These are phyloP conservation scores for Pestalotiopsis sp. DNA, from an alignment of 2,329 filamentous ascomycete genomes.

Conservation along the genomic window DNA sequence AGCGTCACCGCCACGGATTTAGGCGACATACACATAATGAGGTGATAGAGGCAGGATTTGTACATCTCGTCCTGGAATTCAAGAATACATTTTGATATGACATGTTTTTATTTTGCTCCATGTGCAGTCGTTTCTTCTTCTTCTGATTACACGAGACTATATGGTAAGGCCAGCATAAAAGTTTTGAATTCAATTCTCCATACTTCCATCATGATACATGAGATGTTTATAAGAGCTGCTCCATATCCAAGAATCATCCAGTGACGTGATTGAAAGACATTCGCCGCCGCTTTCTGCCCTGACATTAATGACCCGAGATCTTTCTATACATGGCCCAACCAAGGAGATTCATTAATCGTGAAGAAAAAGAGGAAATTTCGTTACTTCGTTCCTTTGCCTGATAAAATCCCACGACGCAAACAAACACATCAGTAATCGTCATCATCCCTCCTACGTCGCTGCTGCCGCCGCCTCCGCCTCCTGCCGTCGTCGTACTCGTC, in stretches of 20 bases:
- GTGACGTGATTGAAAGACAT: not conserved
- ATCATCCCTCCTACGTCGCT: constrained; percentile 12
- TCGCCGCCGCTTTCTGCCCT: not conserved
- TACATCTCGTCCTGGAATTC: not conserved
- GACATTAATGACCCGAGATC: not conserved
- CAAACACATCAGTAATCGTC: not conserved
- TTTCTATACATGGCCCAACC: constrained; percentile 1
- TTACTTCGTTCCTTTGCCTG: not conserved
- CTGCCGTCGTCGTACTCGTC: not conserved
- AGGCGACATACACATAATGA: not conserved
- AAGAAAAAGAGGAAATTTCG: not conserved
- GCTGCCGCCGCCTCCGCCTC: not conserved
- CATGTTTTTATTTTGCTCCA: not conserved
- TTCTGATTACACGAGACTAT: too few species aligned
- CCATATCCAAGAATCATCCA: not conserved
- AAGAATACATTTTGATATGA: not conserved
- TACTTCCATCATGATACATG: not conserved
- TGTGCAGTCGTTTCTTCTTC: not conserved
- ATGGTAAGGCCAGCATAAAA: not conserved
- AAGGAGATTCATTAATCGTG: constrained; percentile 7
- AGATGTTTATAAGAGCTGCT: not conserved
- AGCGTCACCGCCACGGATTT: not conserved
- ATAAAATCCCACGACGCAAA: not conserved
- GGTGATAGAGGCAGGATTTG: not conserved
- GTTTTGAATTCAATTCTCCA: not conserved